A percentile compares a stretch with the other conserved stretches of the same genome.
Evolutionary conservation across 495 filamentous ascomycete genomes (phyloP).

Genomic region (Aspergillus coremiiformis): DNA sequence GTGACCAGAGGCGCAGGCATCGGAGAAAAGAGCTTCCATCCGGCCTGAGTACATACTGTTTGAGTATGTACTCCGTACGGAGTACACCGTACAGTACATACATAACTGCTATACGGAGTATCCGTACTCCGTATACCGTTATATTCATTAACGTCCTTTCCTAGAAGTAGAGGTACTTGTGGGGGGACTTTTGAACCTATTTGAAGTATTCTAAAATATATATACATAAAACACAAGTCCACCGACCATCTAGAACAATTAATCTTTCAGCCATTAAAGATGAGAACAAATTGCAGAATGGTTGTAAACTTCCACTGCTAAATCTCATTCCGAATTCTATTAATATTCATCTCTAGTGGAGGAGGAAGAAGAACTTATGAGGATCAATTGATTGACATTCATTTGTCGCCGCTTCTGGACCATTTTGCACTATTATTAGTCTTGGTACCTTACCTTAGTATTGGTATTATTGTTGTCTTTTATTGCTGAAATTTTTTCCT

Average conservation of each 20-base stretch:
- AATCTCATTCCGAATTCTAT: conserved; percentile 1
- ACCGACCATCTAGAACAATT: no score
- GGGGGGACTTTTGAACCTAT: no score
- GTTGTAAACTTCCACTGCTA: no score
- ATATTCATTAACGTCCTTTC: no score
- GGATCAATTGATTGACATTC: background rate
- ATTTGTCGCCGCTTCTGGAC: background rate
- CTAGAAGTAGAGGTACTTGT: background rate
- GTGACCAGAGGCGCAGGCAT: conserved; percentile 8
- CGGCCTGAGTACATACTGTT: background rate
- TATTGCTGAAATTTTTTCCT: background rate
- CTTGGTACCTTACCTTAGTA: background rate
- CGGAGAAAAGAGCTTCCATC: background rate
- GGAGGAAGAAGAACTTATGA: background rate
- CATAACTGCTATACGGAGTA: no score
- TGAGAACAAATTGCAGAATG: background rate
- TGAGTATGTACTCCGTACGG: background rate
- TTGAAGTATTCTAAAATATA: no score
- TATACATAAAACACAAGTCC: no score
- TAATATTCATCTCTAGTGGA: background rate
- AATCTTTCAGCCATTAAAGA: no score
- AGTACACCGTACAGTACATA: background rate
- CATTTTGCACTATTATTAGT: background rate
- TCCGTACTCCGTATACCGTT: no score
- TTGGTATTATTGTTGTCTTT: background rate